Conservation (phyloP, 768 basidiomycete species). For the Leucocoprinus sp. region DNA sequence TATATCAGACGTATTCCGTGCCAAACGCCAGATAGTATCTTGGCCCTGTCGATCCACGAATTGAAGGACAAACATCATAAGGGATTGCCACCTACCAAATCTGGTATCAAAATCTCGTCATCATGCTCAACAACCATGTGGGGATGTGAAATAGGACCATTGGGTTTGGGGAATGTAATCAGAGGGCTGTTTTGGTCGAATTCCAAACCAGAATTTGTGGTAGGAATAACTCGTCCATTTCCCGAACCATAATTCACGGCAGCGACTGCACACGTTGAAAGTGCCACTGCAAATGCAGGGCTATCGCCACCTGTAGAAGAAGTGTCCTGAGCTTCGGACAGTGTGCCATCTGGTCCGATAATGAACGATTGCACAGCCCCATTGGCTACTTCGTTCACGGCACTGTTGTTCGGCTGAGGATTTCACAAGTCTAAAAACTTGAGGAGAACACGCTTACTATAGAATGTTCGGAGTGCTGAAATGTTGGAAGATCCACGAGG, state of each 20-base stretch:
- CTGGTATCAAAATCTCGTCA: constrained; percentile 53
- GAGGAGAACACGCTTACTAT: constrained; percentile 37
- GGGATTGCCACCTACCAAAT: constrained; percentile 38
- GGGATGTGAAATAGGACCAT: constrained; percentile 44
- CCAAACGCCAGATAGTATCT: constrained; percentile 64
- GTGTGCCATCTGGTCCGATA: constrained; percentile 32
- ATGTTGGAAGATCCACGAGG: constrained; percentile 55
- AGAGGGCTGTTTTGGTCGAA: constrained; percentile 29
- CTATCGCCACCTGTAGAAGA: constrained; percentile 38
- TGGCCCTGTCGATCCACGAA: constrained; percentile 54
- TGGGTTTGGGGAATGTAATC: constrained; percentile 45
- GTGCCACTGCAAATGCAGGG: constrained; percentile 43
- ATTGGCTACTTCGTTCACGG: constrained; percentile 43
- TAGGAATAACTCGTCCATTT: constrained; percentile 45
- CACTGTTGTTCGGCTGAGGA: too few relatives aligned
- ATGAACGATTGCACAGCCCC: constrained; percentile 52
- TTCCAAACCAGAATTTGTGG: constrained; percentile 24
- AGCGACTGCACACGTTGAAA: constrained; percentile 49
- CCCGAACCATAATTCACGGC: constrained; percentile 53
- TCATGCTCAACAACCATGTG: constrained; percentile 56
- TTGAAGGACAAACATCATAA: too few relatives aligned
- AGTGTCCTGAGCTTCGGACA: constrained; percentile 38
- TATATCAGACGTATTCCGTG: constrained; percentile 30
- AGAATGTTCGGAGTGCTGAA: constrained; percentile 50
- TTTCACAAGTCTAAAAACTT: too few relatives aligned